Evolutionary conservation across 2,329 filamentous ascomycete genomes (phyloP).

Genomic region (Stachybotrys echinatus): DNA sequence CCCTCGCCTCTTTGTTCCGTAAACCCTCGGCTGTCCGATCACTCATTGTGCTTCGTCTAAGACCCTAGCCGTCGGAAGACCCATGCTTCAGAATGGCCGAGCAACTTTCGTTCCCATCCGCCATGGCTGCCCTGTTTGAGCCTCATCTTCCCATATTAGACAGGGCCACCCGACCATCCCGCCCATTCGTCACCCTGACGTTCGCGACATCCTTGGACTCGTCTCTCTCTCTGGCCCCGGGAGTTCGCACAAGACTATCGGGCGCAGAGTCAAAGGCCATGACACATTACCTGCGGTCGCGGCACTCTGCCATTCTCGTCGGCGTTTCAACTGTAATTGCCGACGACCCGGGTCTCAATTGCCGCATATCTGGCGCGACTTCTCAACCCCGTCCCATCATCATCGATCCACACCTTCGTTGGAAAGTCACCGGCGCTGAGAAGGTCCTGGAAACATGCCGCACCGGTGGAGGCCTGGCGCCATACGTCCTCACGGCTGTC

Average conservation of each 20-base stretch:
- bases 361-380: conserved; percentile 60
- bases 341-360: conserved; percentile 83
- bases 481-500: conserved; percentile 61
- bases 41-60: too few species aligned
- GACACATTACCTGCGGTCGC: conserved; percentile 84
- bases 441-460: conserved; percentile 63
- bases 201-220: conserved; percentile 90
- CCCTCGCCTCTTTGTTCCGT: too few species aligned
- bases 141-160: conserved; percentile 22
- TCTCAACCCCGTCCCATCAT: conserved; percentile 75
- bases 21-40: too few species aligned
- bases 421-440: conserved; percentile 54
- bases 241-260: conserved; percentile 76
- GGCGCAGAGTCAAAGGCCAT: conserved; percentile 81
- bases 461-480: conserved; percentile 63
- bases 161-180: conserved; percentile 2
- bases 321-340: conserved; percentile 79
- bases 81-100: too few species aligned
- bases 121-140: conserved; percentile 25
- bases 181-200: conserved; percentile 68
- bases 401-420: conserved; percentile 73
- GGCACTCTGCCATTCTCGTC: conserved; percentile 78
- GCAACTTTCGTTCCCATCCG: conserved; percentile 23
- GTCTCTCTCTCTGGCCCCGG: conserved; percentile 68
- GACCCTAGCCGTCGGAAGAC: too few species aligned